Evolutionary conservation across 305 asterid genomes (phyloP), one percentile per base, ranked within the genome.

Genomic region (Plantago lanceolata): DNA sequence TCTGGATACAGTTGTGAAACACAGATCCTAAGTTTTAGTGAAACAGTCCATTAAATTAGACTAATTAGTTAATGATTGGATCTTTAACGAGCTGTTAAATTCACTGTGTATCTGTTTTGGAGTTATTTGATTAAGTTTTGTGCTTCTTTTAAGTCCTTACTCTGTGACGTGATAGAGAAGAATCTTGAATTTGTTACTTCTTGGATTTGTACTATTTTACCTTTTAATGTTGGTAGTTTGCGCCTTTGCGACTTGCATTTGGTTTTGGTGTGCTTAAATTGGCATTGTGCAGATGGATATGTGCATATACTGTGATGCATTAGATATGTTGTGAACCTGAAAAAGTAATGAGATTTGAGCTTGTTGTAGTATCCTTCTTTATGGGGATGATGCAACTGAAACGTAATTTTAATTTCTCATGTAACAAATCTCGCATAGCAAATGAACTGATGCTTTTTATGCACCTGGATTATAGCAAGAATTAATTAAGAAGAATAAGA

Each of bases 261-360:
- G 60, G 53, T 63, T 18, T 19, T 62, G 63, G 28, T 49, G 35
- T 5, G 21, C 26, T 49, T 19, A 33, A 48, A 15, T 26, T 55
- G 65, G 57, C 68, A 17, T 59, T 48, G 40, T 48, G 40, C 17
- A 54, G 3, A 15, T 26, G 44, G 14, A 37, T 37, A 9, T 54
- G 16, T 54, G 33, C 60, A 5, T 15, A 58, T 44, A 57, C 20
- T 28, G 66, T 31, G 48, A 16, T 51, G 16, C 13, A 9, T 6
- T 26, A 35, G 29, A 33, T 45, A 53, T 33, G 43, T 48, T 71
- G 17, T 43, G 69, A 67, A 65, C 48, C 24, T 54, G 16, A 31
- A 44, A 51, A 66, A 33, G 61, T 37, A 2, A 24, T 68, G 68
- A 43, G 17, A 28, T 57, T 35, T 18, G 6, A 63, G 61, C 49